Base-by-base conservation (phyloP, 2,329 filamentous ascomycete genomes). In the Penicillium sp. region DNA sequence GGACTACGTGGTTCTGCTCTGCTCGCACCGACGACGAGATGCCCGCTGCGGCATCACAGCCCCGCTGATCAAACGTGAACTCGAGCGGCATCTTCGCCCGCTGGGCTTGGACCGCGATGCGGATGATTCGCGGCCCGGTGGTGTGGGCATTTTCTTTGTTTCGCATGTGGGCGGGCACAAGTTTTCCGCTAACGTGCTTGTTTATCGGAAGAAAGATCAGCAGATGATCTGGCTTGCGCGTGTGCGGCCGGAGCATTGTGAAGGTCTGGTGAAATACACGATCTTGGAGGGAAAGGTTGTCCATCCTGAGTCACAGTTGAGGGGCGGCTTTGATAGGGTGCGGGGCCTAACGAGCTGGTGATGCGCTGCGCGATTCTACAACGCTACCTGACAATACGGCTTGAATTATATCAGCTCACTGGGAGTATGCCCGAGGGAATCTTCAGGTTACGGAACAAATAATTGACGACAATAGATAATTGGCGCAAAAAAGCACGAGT, bases 81-180 rank as follows among this genome's bases (percentile, higher is more conserved):
- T 96, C 24, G 89, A 94, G 75, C 81, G 90, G 2, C 89, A 95
- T 68, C 80, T 96, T 24, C 84, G 89, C 0, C 88, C 88, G 1
- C 76, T 92, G 4, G 90, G 89, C 0, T 74, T 96, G 11, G 89
- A 86, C 68, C 85, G 91, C 30, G 91, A 96, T 68, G 73, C 90
- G 9, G 85, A 92, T 67, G 91, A 96, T 68, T 85, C 89, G 69
- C 78, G 91, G 41, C 87, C 89, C 0, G 90, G 91, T 7, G 91
- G 91, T 8, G 90, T 92, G 1, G 91, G 89, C 1, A 89, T 96
- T 53, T 95, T 94, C 75, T 95, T 92, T 67, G 91, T 96, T 60
- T 92, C 85, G 54, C 92, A 96, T 67, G 89, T 96, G 4, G 92
- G 92, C 30, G 92, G 92, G 0, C 92, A 96, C 77, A 95, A 95